Base-by-base conservation (phyloP, 169 alveolate species). In the Plasmodium gonderi region DNA sequence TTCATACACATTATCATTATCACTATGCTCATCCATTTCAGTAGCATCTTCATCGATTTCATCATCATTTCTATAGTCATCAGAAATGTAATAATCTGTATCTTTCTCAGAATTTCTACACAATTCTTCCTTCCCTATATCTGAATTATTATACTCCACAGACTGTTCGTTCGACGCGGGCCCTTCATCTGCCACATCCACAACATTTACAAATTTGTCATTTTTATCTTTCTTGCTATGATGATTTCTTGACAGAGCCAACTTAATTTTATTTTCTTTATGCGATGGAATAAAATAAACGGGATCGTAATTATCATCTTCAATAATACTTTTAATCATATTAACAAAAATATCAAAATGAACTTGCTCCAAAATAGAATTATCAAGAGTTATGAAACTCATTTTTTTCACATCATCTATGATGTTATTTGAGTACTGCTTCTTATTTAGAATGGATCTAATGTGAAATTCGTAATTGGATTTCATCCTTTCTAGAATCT, bases 331-430 rank as follows among this genome's bases (percentile, higher is more conserved):
- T 31, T 82, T 82, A n/a, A 82, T 45, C 1, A 47, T 20, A 23
- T 54, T 82, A 7, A 68, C 29, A 54, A 82, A 82, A 69, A 82
- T 82, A 12, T 49, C 75, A 1, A 47, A 9, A 29, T 82, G 75
- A 9, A 82, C 82, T 1, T 82, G 80, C 38, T 47, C 81, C 33
- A 82, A 45, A 42, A 82, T 42, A 40, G 77, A 5, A 26, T 12
- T 54, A 33, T 75, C 69, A 26, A 85, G 12, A 2, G 79, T 85
- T 31, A 85, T 26, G 29, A 85, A 49, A 31, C 29, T 44, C 36
- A 85, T 74, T 33, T 75, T 51, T 17, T 85, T 85, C 26, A 54
- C 38, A 44, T 85, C 92, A 2, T 85, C 92, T 26, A 65, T 60
- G 33, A 74, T 40, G 31, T 67, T 85, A 51, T 64, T 85, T 1